Evolutionary conservation across 2,329 filamentous ascomycete species (phyloP).

Genomic region (Fusarium newnesense): DNA sequence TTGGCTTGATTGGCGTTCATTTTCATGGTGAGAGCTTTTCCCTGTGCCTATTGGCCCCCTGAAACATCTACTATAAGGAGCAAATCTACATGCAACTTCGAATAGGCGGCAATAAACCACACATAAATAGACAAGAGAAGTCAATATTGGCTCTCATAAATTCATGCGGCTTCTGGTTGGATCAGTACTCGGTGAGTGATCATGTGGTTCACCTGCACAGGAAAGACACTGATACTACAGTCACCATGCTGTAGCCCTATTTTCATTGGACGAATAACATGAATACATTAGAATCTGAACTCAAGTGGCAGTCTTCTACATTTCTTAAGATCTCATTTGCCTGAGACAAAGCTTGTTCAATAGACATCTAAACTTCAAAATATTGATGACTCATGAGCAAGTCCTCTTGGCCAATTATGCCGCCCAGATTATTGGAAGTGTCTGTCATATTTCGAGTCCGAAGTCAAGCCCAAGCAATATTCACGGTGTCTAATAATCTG

Average conservation of each 20-base stretch:
- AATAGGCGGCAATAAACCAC: background rate
- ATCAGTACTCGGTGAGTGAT: fast-evolving
- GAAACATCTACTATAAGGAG: background rate
- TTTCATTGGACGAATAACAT: background rate
- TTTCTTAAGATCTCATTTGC: fast-evolving
- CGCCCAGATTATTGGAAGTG: background rate
- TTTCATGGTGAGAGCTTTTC: background rate
- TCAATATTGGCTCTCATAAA: fast-evolving
- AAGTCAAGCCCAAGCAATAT: background rate
- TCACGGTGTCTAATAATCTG: too few species aligned
- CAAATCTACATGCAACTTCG: background rate
- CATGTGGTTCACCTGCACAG: too few species aligned
- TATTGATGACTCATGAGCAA: too few species aligned
- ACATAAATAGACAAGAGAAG: fast-evolving
- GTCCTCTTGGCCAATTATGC: too few species aligned
- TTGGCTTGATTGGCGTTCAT: background rate
- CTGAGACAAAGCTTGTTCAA: background rate
- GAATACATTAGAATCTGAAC: fast-evolving
- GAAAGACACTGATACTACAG: background rate
- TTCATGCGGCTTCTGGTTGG: background rate
- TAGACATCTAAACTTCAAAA: too few species aligned
- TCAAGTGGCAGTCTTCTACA: fast-evolving
- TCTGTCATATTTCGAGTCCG: fast-evolving
- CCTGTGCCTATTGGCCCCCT: background rate
- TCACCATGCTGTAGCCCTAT: fast-evolving